Percentiles rank a stretch among this genome's conserved stretches.
These are phyloP conservation scores for Pythium plurisporium DNA, from an alignment of 352 stramenopile genomes.

Conservation along the genomic window DNA sequence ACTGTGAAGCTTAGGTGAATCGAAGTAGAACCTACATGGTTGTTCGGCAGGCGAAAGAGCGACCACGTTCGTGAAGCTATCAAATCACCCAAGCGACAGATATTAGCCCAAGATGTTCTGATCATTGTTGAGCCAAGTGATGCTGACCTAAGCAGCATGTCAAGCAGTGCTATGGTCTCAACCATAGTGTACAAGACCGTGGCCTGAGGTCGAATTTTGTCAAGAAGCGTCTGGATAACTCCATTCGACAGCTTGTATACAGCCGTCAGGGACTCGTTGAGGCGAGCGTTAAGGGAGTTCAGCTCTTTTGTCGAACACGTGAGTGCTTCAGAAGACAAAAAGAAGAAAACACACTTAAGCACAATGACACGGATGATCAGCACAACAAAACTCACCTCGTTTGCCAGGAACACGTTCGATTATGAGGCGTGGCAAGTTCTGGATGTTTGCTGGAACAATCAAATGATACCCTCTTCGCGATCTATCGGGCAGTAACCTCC, in stretches of 20 bases:
- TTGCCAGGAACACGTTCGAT: constrained; percentile 63
- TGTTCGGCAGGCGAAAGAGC: constrained; percentile 66
- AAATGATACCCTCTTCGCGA: constrained; percentile 72
- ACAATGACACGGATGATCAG: no score
- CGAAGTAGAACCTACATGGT: constrained; percentile 56
- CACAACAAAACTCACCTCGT: constrained; percentile 45
- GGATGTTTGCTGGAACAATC: constrained; percentile 44
- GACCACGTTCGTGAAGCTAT: constrained; percentile 87
- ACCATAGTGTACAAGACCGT: constrained; percentile 81
- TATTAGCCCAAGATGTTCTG: no score
- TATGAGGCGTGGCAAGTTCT: constrained; percentile 49
- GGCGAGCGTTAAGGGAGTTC: constrained; percentile 76
- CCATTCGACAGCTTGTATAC: constrained; percentile 88
- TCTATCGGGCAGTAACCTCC: constrained; percentile 23
- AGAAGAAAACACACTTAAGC: no score
- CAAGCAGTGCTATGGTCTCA: constrained; percentile 87
- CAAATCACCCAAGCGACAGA: no score
- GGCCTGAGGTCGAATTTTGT: constrained; percentile 71
- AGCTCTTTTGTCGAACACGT: constrained; percentile 86
- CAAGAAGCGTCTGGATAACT: constrained; percentile 78
- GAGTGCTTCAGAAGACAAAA: constrained; percentile 36
- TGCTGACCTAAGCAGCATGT: constrained; percentile 90
- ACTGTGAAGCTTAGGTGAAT: no score
- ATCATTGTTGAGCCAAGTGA: no score
- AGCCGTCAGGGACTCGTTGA: constrained; percentile 76